Conservation (phyloP, 2,329 filamentous ascomycete species). For the Trichoderma polysporum region DNA sequence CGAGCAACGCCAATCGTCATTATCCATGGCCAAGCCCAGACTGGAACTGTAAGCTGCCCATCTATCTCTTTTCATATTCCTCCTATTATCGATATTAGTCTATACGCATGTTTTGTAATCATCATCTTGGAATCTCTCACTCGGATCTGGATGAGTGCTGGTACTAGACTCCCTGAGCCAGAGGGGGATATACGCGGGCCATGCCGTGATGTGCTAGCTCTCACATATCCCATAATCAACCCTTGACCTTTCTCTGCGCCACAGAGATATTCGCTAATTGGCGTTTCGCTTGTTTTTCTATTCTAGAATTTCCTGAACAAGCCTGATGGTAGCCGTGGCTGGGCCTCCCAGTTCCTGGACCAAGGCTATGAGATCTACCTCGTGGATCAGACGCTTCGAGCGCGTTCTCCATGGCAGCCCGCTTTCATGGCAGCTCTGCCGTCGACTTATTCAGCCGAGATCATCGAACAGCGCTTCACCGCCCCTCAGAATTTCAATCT, state of each 20-base stretch:
- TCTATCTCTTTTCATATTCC: neutral
- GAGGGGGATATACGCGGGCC: neutral
- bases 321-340: conserved; percentile 41
- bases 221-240: neutral
- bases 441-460: conserved; percentile 35
- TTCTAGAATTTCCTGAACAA: conserved; percentile 40
- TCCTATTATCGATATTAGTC: neutral
- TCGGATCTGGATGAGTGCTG: neutral
- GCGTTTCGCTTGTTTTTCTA: neutral
- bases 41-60: conserved; percentile 37
- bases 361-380: conserved; percentile 50
- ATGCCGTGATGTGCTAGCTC: neutral
- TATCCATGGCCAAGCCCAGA: conserved; percentile 44
- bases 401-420: conserved; percentile 43
- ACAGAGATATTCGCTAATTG: neutral
- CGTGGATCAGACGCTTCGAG: conserved; percentile 46
- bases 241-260: neutral
- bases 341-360: conserved; percentile 48
- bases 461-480: conserved; percentile 41
- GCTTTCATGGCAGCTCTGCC: conserved; percentile 27
- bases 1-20: conserved; percentile 40
- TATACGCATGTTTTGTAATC: neutral
- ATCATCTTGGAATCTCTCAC: neutral
- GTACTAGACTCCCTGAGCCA: neutral
- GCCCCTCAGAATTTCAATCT: conserved; percentile 33